Conservation (phyloP, 1,284 basidiomycete genomes). For the Sporisorium exsertum region DNA sequence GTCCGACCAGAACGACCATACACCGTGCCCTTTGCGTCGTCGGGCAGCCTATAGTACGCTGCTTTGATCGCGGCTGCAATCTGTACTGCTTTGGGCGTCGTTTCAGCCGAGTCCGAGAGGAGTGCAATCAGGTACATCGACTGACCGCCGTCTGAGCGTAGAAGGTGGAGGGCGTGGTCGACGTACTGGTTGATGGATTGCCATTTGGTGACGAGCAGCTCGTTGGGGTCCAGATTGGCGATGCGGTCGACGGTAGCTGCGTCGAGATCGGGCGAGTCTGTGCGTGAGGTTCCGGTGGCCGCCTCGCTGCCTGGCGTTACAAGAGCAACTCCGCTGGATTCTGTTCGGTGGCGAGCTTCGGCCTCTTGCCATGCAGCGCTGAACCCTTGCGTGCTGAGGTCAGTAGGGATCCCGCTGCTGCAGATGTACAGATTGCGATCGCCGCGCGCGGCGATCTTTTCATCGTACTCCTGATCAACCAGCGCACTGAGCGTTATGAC, state of each 20-base stretch:
- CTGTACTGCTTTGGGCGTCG: conserved; percentile 81
- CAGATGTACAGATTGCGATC: conserved; percentile 51
- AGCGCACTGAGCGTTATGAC: conserved; percentile 81
- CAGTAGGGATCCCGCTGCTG: conserved; percentile 29
- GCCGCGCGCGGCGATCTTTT: conserved; percentile 27
- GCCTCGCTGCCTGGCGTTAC: not conserved
- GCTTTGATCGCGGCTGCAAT: conserved; percentile 83
- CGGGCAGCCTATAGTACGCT: conserved; percentile 75
- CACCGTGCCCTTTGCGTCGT: conserved; percentile 68
- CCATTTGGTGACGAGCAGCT: conserved; percentile 78
- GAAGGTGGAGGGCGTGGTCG: conserved; percentile 76
- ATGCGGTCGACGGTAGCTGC: conserved; percentile 14
- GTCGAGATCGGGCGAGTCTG: not conserved
- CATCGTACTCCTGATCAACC: conserved; percentile 77
- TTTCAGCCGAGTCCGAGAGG: conserved; percentile 75
- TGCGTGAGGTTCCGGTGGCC: not conserved
- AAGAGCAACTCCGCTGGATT: too few species aligned
- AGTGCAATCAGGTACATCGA: conserved; percentile 80
- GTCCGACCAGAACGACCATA: conserved; percentile 11
- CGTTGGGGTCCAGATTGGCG: conserved; percentile 72
- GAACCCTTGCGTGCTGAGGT: conserved; percentile 29
- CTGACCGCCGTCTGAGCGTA: conserved; percentile 72
- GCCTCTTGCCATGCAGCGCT: conserved; percentile 34
- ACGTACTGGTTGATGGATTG: conserved; percentile 78
- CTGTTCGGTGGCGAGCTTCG: conserved; percentile 15